Base-by-base conservation (phyloP, 345 rosid genomes). In the Eucalyptus cloeziana region DNA sequence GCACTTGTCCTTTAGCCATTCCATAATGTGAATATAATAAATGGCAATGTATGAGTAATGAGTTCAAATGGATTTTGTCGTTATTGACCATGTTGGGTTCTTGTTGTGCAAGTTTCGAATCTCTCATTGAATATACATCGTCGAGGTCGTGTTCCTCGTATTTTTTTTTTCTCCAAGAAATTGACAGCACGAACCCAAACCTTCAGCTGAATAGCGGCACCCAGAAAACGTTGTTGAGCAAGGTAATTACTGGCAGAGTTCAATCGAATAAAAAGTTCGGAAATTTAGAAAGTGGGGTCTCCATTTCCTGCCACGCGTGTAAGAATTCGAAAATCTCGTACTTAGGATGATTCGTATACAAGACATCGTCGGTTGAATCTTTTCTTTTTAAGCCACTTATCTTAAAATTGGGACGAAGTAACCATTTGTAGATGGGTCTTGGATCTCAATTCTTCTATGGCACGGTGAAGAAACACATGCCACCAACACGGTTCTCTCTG, bases 21-120 rank as follows among this genome's bases (percentile, higher is more conserved):
- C 62, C 62, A 10, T 56, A 24, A 56, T 0, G 0, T 1, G 0
- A 4, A 22, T 56, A 56, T 13, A 56, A 22, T 22, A 24, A 56
- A 56, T 24, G 62, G 30, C 30, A 0, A 56, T 56, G 10, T 22
- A 22, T 24, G 13, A 24, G 3, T 56, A 56, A 56, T 56, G 13
- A 56, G 13, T 24, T 56, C 62, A 56, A 56, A 22, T 56, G 62
- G 62, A 56, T 56, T 56, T 56, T 56, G 30, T 56, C 1, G 0
- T 56, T 56, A 56, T 56, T 56, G 62, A 56, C 30, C 30, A 24
- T 56, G 62, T 24, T 4, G 62, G 62, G 30, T 56, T 56, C 30
- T 56, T 56, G 62, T 56, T 9, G 62, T 10, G 13, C 62, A 56
- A 24, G 62, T 56, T 24, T 22, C 30, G 62, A 56, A 56, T 56